Evolutionary conservation across 1,284 basidiomycete genomes (phyloP).

Genomic region (Heterobasidion annosum): DNA sequence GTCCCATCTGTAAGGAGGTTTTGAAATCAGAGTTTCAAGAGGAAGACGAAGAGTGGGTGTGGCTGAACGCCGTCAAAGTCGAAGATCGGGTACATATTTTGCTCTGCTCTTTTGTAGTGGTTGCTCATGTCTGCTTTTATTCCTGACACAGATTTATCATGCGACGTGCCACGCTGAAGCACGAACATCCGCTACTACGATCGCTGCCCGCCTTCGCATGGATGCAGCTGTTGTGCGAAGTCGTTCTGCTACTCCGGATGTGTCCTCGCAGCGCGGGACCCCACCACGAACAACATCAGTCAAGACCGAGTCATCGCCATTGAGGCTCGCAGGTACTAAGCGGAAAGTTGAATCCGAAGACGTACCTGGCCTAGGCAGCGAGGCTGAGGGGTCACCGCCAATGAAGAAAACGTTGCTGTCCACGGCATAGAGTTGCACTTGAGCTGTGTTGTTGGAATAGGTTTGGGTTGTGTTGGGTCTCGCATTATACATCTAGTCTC

Average conservation of each 20-base stretch:
- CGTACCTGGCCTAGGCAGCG: conserved; percentile 16
- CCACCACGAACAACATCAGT: conserved; percentile 26
- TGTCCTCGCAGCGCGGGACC: conserved; percentile 26
- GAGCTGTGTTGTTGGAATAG: neutral
- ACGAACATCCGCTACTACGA: conserved; percentile 44
- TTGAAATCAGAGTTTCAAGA: conserved; percentile 92
- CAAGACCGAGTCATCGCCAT: conserved; percentile 31
- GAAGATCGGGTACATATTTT: conserved; percentile 64
- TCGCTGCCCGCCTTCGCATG: conserved; percentile 56
- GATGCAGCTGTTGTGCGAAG: conserved; percentile 52
- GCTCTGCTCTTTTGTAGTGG: neutral
- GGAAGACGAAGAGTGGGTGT: conserved; percentile 99
- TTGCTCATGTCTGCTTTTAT: conserved; percentile 3
- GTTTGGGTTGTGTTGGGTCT: too few species aligned
- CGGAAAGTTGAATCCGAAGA: conserved; percentile 57
- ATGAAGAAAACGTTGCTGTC: conserved; percentile 34
- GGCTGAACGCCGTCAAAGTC: conserved; percentile 83
- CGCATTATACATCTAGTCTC: too few species aligned
- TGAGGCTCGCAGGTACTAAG: conserved; percentile 47
- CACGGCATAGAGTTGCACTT: conserved; percentile 4
- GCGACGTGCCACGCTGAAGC: conserved; percentile 89
- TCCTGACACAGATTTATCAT: conserved; percentile 63
- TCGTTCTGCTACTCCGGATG: conserved; percentile 67
- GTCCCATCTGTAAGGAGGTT: conserved; percentile 94
- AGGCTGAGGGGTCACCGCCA: conserved; percentile 39